A percentile compares a stretch with the other conserved stretches of the same genome.
These are phyloP conservation scores for Sporothrix globosa DNA, from an alignment of 2,329 filamentous ascomycete species.

Conservation along the genomic window DNA sequence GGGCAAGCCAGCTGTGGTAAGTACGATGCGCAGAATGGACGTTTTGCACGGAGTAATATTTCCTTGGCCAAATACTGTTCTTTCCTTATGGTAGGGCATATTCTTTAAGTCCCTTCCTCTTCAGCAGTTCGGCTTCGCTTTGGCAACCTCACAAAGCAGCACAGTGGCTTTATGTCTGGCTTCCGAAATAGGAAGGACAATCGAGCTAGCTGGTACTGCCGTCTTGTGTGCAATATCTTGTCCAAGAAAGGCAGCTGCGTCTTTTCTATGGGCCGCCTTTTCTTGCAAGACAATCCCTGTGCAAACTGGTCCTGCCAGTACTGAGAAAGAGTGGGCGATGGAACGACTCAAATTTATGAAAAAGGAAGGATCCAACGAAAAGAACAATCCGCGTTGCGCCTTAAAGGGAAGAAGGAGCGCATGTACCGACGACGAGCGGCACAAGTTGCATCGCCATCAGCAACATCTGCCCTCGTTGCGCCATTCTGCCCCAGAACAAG, in stretches of 20 bases:
- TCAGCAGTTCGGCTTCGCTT: neutral
- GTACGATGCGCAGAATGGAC: neutral
- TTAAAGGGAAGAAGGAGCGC: neutral
- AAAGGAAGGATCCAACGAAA: neutral
- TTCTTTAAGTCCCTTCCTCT: too few relatives aligned
- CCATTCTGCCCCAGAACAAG: neutral
- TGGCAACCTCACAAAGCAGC: neutral
- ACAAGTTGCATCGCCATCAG: neutral
- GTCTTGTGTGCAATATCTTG: neutral
- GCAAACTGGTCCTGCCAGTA: neutral
- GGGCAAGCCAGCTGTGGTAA: neutral
- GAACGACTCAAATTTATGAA: neutral
- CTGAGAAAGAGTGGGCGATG: neutral
- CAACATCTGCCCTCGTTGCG: neutral
- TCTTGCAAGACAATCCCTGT: neutral
- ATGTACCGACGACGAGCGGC: neutral
- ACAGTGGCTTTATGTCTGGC: neutral
- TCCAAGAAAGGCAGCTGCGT: slow-evolving; percentile 17
- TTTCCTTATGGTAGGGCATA: neutral
- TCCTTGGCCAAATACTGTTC: neutral
- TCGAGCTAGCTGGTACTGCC: neutral
- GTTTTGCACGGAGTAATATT: neutral
- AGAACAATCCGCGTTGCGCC: neutral
- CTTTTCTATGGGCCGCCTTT: neutral
- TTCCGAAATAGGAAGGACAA: slow-evolving; percentile 23